phyloP scores from a whole-genome alignment of 495 filamentous ascomycete genomes.

The Letharia lupina region DNA sequence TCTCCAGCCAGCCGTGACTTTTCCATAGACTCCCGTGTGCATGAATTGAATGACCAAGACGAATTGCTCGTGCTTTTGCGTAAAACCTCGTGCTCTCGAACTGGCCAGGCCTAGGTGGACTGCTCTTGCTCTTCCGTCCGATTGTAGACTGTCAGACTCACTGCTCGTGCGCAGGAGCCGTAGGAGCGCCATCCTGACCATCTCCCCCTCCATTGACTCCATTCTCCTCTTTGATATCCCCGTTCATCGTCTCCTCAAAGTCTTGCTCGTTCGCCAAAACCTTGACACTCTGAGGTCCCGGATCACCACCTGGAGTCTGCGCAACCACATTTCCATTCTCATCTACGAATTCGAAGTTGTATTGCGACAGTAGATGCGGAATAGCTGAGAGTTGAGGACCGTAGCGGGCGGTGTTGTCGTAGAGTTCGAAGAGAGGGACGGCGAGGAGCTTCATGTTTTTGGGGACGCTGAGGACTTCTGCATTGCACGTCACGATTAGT shows the following conservation, averaged over 20 bases:
- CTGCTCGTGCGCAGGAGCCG: background rate
- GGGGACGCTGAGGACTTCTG: constrained; percentile 92
- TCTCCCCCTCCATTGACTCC: constrained; percentile 6
- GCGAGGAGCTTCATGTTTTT: constrained; percentile 99
- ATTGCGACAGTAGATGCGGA: constrained; percentile 83
- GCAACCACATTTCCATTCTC: constrained; percentile 84
- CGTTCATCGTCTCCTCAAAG: constrained; percentile 24
- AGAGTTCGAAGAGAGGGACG: constrained; percentile 93
- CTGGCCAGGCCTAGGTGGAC: background rate
- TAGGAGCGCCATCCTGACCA: background rate
- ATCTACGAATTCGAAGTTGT: constrained; percentile 98
- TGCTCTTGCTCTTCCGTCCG: background rate
- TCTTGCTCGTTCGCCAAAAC: constrained; percentile 67
- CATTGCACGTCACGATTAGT: constrained; percentile 1
- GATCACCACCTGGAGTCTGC: constrained; percentile 65
- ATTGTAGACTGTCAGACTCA: background rate
- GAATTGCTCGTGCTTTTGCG: background rate
- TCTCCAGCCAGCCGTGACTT: background rate
- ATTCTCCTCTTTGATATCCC: constrained; percentile 11
- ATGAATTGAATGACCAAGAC: background rate
- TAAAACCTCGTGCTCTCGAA: background rate
- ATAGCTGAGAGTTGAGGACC: constrained; percentile 94
- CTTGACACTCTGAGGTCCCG: constrained; percentile 45
- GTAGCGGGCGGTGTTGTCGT: constrained; percentile 92
- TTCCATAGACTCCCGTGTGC: background rate